Evolutionary conservation across 768 basidiomycete species (phyloP).

Genomic region (Agrocybe praecox): DNA sequence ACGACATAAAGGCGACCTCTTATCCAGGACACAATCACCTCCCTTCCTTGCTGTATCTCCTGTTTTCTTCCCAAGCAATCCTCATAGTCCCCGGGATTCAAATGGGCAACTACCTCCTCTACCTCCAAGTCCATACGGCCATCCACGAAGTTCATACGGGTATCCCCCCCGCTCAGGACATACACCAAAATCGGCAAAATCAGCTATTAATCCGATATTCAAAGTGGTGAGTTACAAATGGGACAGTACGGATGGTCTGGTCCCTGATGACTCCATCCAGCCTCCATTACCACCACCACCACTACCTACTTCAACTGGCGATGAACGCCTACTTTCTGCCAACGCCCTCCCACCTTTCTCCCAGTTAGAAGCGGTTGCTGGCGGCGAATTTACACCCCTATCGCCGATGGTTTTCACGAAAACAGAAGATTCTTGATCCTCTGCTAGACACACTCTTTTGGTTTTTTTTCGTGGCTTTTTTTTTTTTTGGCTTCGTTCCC

Average conservation of each 20-base stretch:
- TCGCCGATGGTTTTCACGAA: slow-evolving; percentile 74
- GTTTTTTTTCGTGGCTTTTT: slow-evolving; percentile 19
- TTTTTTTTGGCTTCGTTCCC: slow-evolving; percentile 14
- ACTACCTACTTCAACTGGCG: slow-evolving; percentile 31
- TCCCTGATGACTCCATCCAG: slow-evolving; percentile 43
- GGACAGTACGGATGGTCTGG: slow-evolving; percentile 37
- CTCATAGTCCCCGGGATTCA: slow-evolving; percentile 53
- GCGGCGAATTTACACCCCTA: slow-evolving; percentile 68
- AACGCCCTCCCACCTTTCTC: slow-evolving; percentile 76
- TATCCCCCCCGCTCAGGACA: slow-evolving; percentile 54
- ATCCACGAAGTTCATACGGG: slow-evolving; percentile 42
- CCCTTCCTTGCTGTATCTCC: slow-evolving; percentile 39
- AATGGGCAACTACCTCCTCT: slow-evolving; percentile 47
- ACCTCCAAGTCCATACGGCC: slow-evolving; percentile 44
- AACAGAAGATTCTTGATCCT: slow-evolving; percentile 38
- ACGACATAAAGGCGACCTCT: slow-evolving; percentile 37
- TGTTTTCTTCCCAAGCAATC: slow-evolving; percentile 36
- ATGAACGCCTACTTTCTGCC: slow-evolving; percentile 33
- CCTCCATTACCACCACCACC: slow-evolving; percentile 62
- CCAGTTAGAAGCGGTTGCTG: slow-evolving; percentile 82
- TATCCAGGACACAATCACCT: slow-evolving; percentile 39
- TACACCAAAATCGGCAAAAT: slow-evolving; percentile 68
- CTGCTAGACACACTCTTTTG: slow-evolving; percentile 25
- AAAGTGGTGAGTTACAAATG: slow-evolving; percentile 76
- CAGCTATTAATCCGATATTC: slow-evolving; percentile 85